These are phyloP conservation scores for Ziziphus jujuba DNA, from an alignment of 306 rosid species.

Conservation along the genomic window DNA sequence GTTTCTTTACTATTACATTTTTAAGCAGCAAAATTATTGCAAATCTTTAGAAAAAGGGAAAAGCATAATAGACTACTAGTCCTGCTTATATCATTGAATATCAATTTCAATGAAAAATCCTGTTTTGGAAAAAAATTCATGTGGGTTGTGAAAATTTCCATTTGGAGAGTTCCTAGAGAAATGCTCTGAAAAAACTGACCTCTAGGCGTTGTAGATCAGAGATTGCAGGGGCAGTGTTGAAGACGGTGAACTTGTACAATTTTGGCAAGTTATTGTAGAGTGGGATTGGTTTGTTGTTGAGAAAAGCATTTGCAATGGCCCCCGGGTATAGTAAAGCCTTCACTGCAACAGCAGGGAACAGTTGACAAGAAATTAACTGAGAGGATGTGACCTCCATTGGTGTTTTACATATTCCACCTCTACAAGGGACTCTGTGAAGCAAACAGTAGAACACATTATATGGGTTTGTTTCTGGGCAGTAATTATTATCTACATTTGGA, in stretches of 20 bases:
- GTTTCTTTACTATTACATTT: not conserved
- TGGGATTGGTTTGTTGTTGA: conserved; percentile 37
- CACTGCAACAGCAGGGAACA: conserved; percentile 48
- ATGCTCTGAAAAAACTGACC: conserved; percentile 38
- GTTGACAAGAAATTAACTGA: conserved; percentile 57
- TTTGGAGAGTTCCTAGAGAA: not conserved
- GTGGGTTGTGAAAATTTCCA: not conserved
- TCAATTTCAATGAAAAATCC: not conserved
- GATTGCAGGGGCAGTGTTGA: conserved; percentile 27
- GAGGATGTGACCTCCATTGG: conserved; percentile 77
- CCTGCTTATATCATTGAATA: too few relatives aligned
- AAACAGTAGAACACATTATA: conserved; percentile 4
- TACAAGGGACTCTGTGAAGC: conserved; percentile 56
- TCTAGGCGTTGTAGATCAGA: conserved; percentile 74
- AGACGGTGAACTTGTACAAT: conserved; percentile 32
- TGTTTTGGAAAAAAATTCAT: not conserved
- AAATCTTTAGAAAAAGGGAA: not conserved
- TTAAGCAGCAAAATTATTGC: not conserved
- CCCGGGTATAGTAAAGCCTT: conserved; percentile 77
- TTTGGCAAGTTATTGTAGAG: conserved; percentile 39
- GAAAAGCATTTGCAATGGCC: conserved; percentile 56
- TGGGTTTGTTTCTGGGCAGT: not conserved
- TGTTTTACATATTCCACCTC: conserved; percentile 56
- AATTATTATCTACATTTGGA: too few relatives aligned
- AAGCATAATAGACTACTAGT: too few relatives aligned